Conservation (phyloP, 139 green algal species). For the Spirogloea muscicola region DNA sequence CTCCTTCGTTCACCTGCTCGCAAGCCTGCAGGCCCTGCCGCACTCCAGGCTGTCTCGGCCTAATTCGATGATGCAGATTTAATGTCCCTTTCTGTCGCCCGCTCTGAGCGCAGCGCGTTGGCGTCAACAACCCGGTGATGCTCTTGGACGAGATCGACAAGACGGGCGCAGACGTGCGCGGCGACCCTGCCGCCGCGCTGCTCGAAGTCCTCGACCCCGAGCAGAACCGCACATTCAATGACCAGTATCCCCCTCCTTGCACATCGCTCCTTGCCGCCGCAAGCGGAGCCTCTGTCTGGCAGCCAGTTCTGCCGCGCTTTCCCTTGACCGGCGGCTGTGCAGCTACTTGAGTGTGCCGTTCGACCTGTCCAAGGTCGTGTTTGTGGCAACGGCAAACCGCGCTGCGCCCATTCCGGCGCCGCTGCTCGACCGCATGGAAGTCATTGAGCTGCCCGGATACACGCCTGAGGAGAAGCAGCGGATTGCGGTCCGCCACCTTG, state of each 20-base stretch:
- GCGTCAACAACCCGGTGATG: conserved; percentile 56
- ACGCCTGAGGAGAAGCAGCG: conserved; percentile 56
- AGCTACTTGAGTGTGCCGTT: conserved; percentile 54
- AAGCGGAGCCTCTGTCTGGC: neutral
- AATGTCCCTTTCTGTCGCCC: neutral
- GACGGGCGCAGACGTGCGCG: conserved; percentile 41
- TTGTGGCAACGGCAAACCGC: conserved; percentile 54
- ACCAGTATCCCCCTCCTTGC: conserved; percentile 39
- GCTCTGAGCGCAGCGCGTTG: conserved; percentile 30
- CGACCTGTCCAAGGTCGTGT: conserved; percentile 54
- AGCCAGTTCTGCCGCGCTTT: too few species aligned
- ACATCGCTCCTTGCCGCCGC: neutral
- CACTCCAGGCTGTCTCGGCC: too few species aligned
- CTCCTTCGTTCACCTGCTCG: too few species aligned
- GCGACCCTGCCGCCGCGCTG: conserved; percentile 52
- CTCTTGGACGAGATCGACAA: conserved; percentile 63
- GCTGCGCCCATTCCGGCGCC: conserved; percentile 35
- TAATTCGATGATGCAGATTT: too few species aligned
- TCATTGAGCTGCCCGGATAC: conserved; percentile 57
- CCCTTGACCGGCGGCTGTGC: neutral
- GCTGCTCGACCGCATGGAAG: conserved; percentile 54
- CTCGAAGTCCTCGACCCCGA: conserved; percentile 61
- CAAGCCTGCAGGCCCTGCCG: too few species aligned
- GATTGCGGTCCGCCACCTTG: conserved; percentile 52
- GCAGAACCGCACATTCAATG: conserved; percentile 58